A percentile compares a stretch with the other conserved stretches of the same genome.
Conservation (phyloP, 495 filamentous ascomycete species). For the Hypoxylon fragiforme region DNA sequence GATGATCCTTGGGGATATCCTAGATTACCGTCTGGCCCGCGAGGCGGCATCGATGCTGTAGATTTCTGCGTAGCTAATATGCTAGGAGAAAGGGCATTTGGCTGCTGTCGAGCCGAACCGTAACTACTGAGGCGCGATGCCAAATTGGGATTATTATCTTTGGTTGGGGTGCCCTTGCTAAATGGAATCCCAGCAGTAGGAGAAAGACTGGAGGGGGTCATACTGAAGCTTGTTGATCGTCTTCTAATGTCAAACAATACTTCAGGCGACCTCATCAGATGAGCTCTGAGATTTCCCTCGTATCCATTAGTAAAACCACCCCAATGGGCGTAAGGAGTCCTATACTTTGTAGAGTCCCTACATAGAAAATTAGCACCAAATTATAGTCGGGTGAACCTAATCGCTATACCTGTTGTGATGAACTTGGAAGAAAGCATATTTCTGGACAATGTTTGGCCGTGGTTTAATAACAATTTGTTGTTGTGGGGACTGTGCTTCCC, state of each 20-base stretch:
- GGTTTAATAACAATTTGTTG: conserved; percentile 8
- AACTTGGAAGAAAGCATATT: conserved; percentile 57
- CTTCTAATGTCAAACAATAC: conserved; percentile 39
- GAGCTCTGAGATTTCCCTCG: conserved; percentile 52
- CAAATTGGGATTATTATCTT: background rate
- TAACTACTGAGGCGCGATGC: background rate
- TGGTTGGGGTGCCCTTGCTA: conserved; percentile 17
- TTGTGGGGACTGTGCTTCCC: conserved; percentile 20
- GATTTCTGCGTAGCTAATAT: conserved; percentile 8
- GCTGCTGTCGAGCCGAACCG: conserved; percentile 10
- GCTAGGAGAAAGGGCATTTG: conserved; percentile 8
- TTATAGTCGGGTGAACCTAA: too few relatives aligned
- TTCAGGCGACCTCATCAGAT: conserved; percentile 48
- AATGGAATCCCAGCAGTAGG: conserved; percentile 12
- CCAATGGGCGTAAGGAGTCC: conserved; percentile 54
- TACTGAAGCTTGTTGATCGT: conserved; percentile 23
- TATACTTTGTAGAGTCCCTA: conserved; percentile 52
- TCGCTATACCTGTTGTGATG: conserved; percentile 34
- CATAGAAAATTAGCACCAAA: conserved; percentile 20
- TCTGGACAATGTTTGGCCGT: conserved; percentile 41
- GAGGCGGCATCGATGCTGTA: background rate
- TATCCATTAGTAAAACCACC: conserved; percentile 61
- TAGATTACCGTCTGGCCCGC: background rate
- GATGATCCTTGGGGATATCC: conserved; percentile 15
- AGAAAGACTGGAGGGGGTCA: conserved; percentile 3